Percentiles rank a stretch among this genome's conserved stretches.
phyloP scores from a whole-genome alignment of 371 early-diverging fungal genomes.

The Lichtheimia ramosa region DNA sequence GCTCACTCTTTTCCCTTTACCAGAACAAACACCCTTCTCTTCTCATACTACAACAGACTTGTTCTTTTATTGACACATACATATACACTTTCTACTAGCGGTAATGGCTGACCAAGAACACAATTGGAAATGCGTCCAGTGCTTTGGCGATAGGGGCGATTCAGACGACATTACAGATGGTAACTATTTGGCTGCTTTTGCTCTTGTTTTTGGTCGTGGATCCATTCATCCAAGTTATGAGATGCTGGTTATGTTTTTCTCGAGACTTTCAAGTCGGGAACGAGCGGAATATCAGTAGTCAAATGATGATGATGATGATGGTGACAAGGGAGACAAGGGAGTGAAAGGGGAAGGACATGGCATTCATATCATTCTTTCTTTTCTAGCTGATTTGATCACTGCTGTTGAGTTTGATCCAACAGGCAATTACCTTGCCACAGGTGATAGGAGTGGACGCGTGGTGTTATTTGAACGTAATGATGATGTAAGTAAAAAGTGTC shows the following conservation, averaged over 20 bases:
- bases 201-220: not conserved
- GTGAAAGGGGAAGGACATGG: not conserved
- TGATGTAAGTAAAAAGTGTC: slow-evolving; percentile 69
- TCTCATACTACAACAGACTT: not conserved
- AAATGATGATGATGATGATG: no score
- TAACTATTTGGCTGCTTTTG: slow-evolving; percentile 27
- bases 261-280: no score
- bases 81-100: not conserved
- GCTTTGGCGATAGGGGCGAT: slow-evolving; percentile 97
- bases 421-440: slow-evolving; percentile 96
- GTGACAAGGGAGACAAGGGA: not conserved
- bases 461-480: slow-evolving; percentile 97
- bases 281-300: no score
- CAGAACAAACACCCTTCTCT: not conserved
- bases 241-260: no score
- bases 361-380: not conserved
- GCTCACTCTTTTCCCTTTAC: not conserved
- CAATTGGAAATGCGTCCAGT: slow-evolving; percentile 93
- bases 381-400: slow-evolving; percentile 95
- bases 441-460: slow-evolving; percentile 93
- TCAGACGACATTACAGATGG: slow-evolving; percentile 96
- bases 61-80: not conserved
- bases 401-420: slow-evolving; percentile 97
- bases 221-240: not conserved
- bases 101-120: slow-evolving; percentile 42